Evolutionary conservation across 2,329 filamentous ascomycete genomes (phyloP).

Genomic region (Phyllosticta citriasiana): DNA sequence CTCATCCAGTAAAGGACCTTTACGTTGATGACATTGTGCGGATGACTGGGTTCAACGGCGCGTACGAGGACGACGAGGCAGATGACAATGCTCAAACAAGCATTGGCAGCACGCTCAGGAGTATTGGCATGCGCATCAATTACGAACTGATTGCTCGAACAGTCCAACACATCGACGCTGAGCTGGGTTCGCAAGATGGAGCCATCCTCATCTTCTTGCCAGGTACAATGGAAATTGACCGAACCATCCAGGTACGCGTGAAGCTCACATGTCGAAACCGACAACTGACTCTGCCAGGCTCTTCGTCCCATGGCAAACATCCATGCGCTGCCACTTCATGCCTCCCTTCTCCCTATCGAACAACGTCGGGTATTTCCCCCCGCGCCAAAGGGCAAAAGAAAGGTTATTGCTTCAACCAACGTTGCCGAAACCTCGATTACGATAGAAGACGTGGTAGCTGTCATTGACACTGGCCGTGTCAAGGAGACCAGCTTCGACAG

Average conservation of each 20-base stretch:
- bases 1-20: constrained; percentile 79
- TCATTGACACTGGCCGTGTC: constrained; percentile 89
- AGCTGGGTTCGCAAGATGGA: constrained; percentile 63
- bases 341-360: constrained; percentile 78
- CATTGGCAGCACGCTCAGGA: constrained; percentile 32
- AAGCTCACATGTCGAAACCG: neutral
- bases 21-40: constrained; percentile 82
- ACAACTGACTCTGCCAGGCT: constrained; percentile 22
- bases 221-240: constrained; percentile 82
- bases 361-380: constrained; percentile 77
- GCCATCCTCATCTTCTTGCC: constrained; percentile 94
- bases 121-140: constrained; percentile 68
- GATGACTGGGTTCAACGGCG: constrained; percentile 58
- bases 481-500: constrained; percentile 95
- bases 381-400: constrained; percentile 70
- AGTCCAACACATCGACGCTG: constrained; percentile 69
- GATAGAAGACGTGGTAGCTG: constrained; percentile 92
- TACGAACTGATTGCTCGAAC: constrained; percentile 77
- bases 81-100: constrained; percentile 32
- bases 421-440: constrained; percentile 98
- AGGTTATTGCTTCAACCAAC: constrained; percentile 90
- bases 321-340: constrained; percentile 80
- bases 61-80: constrained; percentile 44
- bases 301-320: constrained; percentile 51
- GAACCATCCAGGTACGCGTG: constrained; percentile 48